Base-by-base conservation (phyloP, 2,329 filamentous ascomycete species). In the Cladorrhinum sp. region DNA sequence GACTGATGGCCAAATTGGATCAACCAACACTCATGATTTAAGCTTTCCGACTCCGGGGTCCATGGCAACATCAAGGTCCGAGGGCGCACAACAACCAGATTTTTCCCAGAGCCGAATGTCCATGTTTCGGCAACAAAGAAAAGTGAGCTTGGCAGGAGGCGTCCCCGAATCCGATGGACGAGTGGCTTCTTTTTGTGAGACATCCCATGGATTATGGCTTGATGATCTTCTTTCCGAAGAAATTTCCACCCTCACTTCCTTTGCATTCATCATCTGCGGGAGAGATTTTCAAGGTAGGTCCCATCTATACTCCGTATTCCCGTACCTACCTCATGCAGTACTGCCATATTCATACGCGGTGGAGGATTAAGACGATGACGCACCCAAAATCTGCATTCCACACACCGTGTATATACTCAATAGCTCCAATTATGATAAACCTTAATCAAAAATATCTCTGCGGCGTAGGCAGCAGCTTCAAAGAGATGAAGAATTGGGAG, bases 221-320 rank as follows among this genome's bases (percentile, higher is more conserved):
- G 42, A 46, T 46, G 42, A 21, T 21, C 42, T 46, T 46, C 42
- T 21, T 46, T 46, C 42, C 42, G 42, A 46, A 46, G 42, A 46
- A 46, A 46, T 46, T 21, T 46, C 42, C 42, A 46, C 42, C 42
- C 42, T 46, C 42, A 7, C 42, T 46, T 46, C 42, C 42, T 18
- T 46, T 46, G 42, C 42, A 46, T 21, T 16, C 42, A 46, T 46
- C 6, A 20, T 46, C 18, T 46, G 42, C 42, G 18, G 42, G 42
- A 46, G n/a, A 46, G 5, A 46, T 42, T 7, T 30, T n/a, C 26
- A 30, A 30, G 26, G 26, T 5, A 30, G 26, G 52, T 55, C 52
- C 52, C 52, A 30, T 46, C 42, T 42, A 36, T 55, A 39, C 33
- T 24, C 46, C 46, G 46, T 49, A 49, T 49, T 49, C 18, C 46